Evolutionary conservation across 2,329 filamentous ascomycete genomes (phyloP).

Genomic region (Fusarium pseudocircinatum): DNA sequence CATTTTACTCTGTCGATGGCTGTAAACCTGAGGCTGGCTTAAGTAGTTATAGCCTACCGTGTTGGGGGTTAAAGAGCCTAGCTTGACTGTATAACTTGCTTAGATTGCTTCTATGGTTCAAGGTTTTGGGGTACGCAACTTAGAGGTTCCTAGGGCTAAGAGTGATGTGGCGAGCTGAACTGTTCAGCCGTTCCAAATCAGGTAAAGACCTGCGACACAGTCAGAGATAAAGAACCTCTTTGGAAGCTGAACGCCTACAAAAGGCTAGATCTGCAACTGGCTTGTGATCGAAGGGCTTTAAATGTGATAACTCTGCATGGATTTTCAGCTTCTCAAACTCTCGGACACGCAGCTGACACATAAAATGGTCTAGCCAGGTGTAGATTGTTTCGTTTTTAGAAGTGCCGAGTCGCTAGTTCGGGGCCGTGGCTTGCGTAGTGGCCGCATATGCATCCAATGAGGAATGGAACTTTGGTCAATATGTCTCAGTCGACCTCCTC

Average conservation of each 20-base stretch:
- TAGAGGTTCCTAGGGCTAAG: neutral
- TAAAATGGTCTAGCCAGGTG: neutral
- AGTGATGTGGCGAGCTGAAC: neutral
- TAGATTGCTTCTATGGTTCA: no score
- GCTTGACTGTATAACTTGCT: no score
- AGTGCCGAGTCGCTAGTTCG: neutral
- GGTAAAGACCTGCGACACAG: rapidly evolving
- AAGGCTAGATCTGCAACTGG: rapidly evolving
- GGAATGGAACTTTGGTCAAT: neutral
- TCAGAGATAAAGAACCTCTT: neutral
- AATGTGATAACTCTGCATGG: neutral
- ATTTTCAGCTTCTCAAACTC: neutral
- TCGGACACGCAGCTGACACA: neutral
- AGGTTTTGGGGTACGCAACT: neutral
- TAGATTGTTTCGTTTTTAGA: neutral
- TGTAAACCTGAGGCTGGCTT: no score
- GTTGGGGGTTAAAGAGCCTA: no score
- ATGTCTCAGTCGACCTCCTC: neutral
- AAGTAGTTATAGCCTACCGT: no score
- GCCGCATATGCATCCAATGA: neutral
- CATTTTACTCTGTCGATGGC: no score
- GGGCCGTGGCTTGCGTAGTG: neutral
- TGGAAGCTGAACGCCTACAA: neutral
- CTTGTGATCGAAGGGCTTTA: neutral
- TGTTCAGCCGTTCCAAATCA: neutral